These are phyloP conservation scores for Podaxis sp. DNA, from an alignment of 768 basidiomycete genomes.

Conservation along the genomic window DNA sequence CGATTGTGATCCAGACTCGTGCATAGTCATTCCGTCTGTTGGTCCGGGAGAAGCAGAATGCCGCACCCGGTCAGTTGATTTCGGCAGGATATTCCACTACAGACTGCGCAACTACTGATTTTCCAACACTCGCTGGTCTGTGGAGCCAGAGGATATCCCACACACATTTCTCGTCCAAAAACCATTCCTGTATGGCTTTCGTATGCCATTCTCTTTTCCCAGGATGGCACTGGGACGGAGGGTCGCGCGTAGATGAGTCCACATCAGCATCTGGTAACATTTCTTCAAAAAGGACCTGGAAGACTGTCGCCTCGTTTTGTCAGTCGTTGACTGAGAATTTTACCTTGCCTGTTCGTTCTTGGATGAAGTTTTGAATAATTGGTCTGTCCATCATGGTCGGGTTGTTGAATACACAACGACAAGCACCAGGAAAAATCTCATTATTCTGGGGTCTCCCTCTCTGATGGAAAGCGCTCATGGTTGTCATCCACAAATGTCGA, in stretches of 20 bases:
- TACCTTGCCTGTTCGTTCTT: background rate
- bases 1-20: background rate
- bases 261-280: background rate
- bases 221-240: conserved; percentile 3
- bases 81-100: background rate
- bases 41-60: background rate
- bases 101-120: background rate
- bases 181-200: background rate
- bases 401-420: background rate
- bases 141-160: background rate
- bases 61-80: background rate
- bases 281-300: background rate
- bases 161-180: background rate
- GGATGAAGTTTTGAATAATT: background rate
- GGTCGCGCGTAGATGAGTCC: background rate
- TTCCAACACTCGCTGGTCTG: background rate
- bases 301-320: background rate
- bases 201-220: conserved; percentile 1
- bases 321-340: background rate
- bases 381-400: background rate
- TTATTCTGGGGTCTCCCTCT: background rate
- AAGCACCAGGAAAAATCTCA: background rate
- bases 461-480: background rate
- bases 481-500: background rate
- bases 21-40: background rate